Percentiles rank a stretch among this genome's conserved stretches.
These are phyloP conservation scores for Cicer yamashitae DNA, from an alignment of 306 rosid species.

Conservation along the genomic window DNA sequence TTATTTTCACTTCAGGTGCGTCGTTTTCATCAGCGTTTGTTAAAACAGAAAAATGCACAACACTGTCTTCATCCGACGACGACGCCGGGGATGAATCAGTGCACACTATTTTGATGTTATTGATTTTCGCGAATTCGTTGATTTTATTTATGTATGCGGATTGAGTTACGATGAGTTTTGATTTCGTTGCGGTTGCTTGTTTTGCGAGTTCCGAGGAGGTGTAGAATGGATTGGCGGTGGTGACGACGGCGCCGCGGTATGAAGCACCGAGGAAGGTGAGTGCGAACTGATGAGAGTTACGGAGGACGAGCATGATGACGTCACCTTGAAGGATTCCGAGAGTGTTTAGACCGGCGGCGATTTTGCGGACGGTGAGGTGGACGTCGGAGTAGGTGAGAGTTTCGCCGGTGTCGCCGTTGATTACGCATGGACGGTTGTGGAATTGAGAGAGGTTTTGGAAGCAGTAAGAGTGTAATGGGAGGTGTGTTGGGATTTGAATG, in stretches of 20 bases:
- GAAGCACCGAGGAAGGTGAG: slow-evolving; percentile 80
- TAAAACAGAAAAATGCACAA: slow-evolving; percentile 48
- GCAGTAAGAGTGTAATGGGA: slow-evolving; percentile 76
- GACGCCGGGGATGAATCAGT: slow-evolving; percentile 31
- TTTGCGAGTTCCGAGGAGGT: slow-evolving; percentile 64
- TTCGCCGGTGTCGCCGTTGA: slow-evolving; percentile 63
- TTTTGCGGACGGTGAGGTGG: slow-evolving; percentile 55
- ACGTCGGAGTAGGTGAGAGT: slow-evolving; percentile 61
- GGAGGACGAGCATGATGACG: slow-evolving; percentile 85
- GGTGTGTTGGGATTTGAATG: slow-evolving; percentile 76
- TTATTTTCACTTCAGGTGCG: slow-evolving; percentile 59
- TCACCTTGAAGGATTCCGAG: slow-evolving; percentile 67
- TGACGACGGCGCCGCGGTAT: slow-evolving; percentile 59
- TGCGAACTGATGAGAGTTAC: slow-evolving; percentile 73
- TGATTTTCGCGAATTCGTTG: slow-evolving; percentile 43
- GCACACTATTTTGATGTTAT: slow-evolving; percentile 48
- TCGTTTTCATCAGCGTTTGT: slow-evolving; percentile 54
- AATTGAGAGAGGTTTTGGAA: slow-evolving; percentile 66
- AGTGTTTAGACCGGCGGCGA: slow-evolving; percentile 66
- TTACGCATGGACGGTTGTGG: slow-evolving; percentile 68
- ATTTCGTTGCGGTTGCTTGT: slow-evolving; percentile 58
- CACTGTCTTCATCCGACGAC: neutral
- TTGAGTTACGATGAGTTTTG: slow-evolving; percentile 66
- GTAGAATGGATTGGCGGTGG: slow-evolving; percentile 78
- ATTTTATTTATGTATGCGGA: slow-evolving; percentile 54